Base-by-base conservation (phyloP, 331 rosid genomes). In the Malus hybrid region DNA sequence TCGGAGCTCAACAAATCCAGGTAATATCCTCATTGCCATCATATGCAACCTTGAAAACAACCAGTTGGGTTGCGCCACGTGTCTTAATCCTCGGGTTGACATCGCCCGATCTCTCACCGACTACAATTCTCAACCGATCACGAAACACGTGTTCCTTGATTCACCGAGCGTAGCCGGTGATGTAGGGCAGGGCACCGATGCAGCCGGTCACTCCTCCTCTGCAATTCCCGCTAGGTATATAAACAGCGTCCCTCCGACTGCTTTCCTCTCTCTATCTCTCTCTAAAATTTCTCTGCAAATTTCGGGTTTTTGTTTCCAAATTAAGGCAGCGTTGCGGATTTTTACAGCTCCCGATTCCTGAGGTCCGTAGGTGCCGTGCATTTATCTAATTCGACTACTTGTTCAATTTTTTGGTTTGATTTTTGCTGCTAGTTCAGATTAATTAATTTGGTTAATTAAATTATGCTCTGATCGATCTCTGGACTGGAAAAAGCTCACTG, bases 91-190 rank as follows among this genome's bases (percentile, higher is more conserved):
- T 65, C 50, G 46, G 16, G 53, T 57, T 70, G 69, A 22, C 79
- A 68, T 84, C 81, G 79, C 64, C 60, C 60, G 82, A 86, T 88
- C 75, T 6, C 57, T 50, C 87, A 82, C 87, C 88, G 86, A 82
- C 86, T 67, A 57, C 39, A 55, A 26, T 63, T 56, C 1, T 57
- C 66, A 12, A 67, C 71, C 58, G 10, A 6, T 6, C 50, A 11
- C 50, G 50, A 44, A 44, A 81, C 91, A 79, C 91, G 90, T 82
- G 87, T 83, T 75, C n/a, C 1, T 0, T 0, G 46, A 0, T 5
- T 44, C 1, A 82, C 87, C 73, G 87, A 75, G 19, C n/a, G 42
- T 56, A 74, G 80, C 86, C 85, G 83, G 96, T 90, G 55, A 76
- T 7, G 18, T n/a, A 66, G 65, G 77, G 33, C 57, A 62, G 20